Base-by-base conservation (phyloP, 2,329 filamentous ascomycete genomes). In the Aspergillus sp. region DNA sequence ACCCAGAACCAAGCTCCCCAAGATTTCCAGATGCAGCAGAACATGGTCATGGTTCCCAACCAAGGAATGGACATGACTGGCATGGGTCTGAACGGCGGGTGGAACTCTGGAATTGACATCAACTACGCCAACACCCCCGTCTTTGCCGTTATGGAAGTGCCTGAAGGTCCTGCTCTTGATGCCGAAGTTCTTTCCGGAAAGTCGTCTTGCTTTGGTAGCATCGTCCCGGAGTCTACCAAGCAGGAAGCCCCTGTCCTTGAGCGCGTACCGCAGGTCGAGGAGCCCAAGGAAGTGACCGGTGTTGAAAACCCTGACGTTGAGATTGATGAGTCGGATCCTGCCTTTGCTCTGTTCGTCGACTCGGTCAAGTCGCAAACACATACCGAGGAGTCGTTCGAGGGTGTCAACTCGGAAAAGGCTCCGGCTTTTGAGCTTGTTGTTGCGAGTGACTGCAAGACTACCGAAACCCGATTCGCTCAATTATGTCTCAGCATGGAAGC, bases 11-110 rank as follows among this genome's bases (percentile, higher is more conserved):
- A 69, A 38, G 68, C 72, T 37, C 69, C 76, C 47, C 73, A 74
- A 54, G 75, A 79, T 39, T 69, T 74, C 51, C 76, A 81, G 45
- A 76, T 81, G 58, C 79, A 84, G 54, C 84, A 87, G 64, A 85
- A 69, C 56, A 86, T 95, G 79, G 82, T 86, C 49, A 86, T 90
- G 79, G 82, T 94, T 42, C 88, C 89, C 1, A 89, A 95, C 69
- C 83, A 86, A 58, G 77, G 73, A 45, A 76, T 90, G 68, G 86
- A 94, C 60, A 84, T 90, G 59, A 81, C 83, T 46, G 80, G 85
- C 70, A 77, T 93, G 59, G 79, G 81, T 59, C 67, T 90, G 41
- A 65, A 61, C 46, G 60, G 58, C 38, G 65, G 68, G 19, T 75
- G 72, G 70, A 72, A 72, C 54, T 68, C 70, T 5, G 70, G 69